Evolutionary conservation across 345 rosid genomes (phyloP).

Genomic region (Sonneratia caseolaris): DNA sequence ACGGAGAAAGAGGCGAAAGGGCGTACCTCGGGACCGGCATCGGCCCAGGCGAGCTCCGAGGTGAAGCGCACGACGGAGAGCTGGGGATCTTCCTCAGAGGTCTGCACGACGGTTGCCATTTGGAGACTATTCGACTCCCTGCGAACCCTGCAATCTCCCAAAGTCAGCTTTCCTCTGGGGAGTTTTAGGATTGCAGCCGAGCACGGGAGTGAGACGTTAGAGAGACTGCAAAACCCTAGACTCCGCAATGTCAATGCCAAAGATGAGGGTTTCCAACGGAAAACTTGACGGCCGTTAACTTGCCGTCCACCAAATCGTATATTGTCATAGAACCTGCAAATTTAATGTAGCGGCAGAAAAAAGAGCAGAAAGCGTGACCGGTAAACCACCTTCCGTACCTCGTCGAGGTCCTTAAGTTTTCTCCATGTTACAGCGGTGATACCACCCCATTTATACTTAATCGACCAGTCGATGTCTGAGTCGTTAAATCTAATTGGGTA

Average conservation of each 20-base stretch:
- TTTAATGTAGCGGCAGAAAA: no score
- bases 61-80: conserved; percentile 89
- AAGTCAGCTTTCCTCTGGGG: conserved; percentile 12
- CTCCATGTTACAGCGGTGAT: conserved; percentile 25
- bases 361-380: no score
- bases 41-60: conserved; percentile 92
- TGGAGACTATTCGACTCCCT: neutral
- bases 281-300: conserved; percentile 1
- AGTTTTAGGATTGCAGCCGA: neutral
- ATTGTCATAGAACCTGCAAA: no score
- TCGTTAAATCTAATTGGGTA: conserved; percentile 81
- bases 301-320: neutral
- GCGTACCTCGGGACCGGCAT: conserved; percentile 77
- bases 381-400: no score
- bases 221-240: conserved; percentile 1
- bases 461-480: conserved; percentile 63
- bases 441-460: conserved; percentile 37
- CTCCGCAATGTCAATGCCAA: neutral
- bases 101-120: conserved; percentile 87
- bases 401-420: no score
- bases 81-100: conserved; percentile 87
- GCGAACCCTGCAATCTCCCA: no score
- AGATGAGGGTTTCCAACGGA: neutral
- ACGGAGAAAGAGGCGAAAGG: neutral
- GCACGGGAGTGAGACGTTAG: neutral